Evolutionary conservation across 352 stramenopile species (phyloP), one percentile per base, ranked within the genome.

Genomic region (Phytophthora citrophthora): DNA sequence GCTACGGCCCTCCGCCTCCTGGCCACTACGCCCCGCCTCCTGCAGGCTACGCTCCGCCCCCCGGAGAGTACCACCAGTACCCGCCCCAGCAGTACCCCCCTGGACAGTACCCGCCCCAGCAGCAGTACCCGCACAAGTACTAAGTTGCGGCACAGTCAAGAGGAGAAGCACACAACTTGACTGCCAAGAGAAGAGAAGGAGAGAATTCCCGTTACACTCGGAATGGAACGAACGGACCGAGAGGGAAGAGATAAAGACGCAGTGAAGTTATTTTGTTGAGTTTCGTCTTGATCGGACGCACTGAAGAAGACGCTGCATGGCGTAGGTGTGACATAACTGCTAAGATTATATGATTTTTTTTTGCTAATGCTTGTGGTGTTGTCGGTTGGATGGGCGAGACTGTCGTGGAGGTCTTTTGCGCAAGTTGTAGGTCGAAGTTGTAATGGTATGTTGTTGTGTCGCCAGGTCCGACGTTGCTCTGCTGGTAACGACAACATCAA

Each of bases 11-110:
- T 12, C 70, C 65, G 18, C 70, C 68, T 49, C 66, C 65, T 1
- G 67, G 64, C n/a, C 64, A 77, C 20, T 74, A 78, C 61, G 75
- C 45, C 36, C 55, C 68, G 5, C 66, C 64, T 4, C 69, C 61
- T 10, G 56, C 55, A 13, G 76, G 68, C n/a, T 87, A 89, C 64
- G 68, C 50, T 20, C 67, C 65, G 24, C 72, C 61, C 26, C 68
- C 74, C 16, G 77, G 74, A 40, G 85, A 89, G 54, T 79, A 81
- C 36, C 61, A 58, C n/a, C 77, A 81, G 48, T 83, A 86, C 63
- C 73, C 78, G 7, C 63, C 62, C 15, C 76, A 85, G 51, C 51
- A 54, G 24, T 72, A 70, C 40, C 64, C 72, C 18, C 70, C 68
- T 9, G 52, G 55, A 13, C 74, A 72, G 18, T 72, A 79, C 43